Evolutionary conservation across 345 rosid genomes (phyloP).

Genomic region (Moringa oleifera): DNA sequence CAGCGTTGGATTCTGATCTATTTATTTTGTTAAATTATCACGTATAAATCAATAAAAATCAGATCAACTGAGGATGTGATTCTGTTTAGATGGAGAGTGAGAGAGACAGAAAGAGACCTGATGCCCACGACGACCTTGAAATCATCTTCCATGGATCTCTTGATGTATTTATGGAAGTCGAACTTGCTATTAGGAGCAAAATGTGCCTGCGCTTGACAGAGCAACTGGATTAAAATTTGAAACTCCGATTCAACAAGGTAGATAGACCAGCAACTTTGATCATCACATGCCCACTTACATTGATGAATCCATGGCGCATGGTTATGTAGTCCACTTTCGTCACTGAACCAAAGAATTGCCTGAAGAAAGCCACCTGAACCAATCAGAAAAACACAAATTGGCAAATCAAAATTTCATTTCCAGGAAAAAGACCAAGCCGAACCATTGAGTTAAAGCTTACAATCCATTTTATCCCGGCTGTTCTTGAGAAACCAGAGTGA

Average conservation of each 20-base stretch:
- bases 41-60: too few relatives aligned
- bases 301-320: conserved; percentile 72
- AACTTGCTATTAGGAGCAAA: conserved; percentile 47
- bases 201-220: conserved; percentile 49
- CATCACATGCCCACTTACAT: conserved; percentile 41
- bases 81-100: too few relatives aligned
- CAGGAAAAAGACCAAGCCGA: background rate
- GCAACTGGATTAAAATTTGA: background rate
- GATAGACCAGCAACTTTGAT: too few relatives aligned
- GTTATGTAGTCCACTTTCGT: conserved; percentile 67
- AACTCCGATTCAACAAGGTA: background rate
- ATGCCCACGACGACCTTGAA: conserved; percentile 58
- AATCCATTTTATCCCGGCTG: conserved; percentile 34
- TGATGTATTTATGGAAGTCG: conserved; percentile 74
- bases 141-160: conserved; percentile 69
- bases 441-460: conserved; percentile 25
- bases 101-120: conserved; percentile 32
- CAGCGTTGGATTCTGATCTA: too few relatives aligned
- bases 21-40: too few relatives aligned
- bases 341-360: conserved; percentile 71
- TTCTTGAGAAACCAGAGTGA: conserved; percentile 36
- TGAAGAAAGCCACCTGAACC: conserved; percentile 48
- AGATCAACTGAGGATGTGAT: too few relatives aligned
- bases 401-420: too few relatives aligned
- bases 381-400: background rate